Percentiles rank a stretch among this genome's conserved stretches.
Evolutionary conservation across 148 eudicot species (phyloP).

Genomic region (Persicaria maculosa): DNA sequence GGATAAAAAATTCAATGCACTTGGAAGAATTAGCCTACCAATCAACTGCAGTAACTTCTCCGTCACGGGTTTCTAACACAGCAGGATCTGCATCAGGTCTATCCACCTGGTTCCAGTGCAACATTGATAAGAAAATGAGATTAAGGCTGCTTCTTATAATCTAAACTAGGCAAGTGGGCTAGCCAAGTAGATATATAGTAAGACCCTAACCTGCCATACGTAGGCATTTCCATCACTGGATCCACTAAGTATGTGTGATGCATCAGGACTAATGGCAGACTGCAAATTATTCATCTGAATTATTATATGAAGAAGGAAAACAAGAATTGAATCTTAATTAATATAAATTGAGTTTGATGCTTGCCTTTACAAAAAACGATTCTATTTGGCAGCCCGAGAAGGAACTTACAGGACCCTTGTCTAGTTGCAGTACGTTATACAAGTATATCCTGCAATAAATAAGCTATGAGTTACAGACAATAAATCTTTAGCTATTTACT

Average conservation of each 20-base stretch:
- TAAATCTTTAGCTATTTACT: too few species aligned
- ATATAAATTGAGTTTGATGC: not conserved
- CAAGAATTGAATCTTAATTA: not conserved
- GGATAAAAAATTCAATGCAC: not conserved
- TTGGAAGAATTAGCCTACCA: constrained; percentile 38
- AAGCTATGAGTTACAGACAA: not conserved
- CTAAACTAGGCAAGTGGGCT: not conserved
- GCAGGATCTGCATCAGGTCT: constrained; percentile 59
- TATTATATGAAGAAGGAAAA: constrained; percentile 6
- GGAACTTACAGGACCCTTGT: constrained; percentile 74
- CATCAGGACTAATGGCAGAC: constrained; percentile 90
- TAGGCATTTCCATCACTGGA: constrained; percentile 88
- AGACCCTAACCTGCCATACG: constrained; percentile 71
- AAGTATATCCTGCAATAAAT: constrained; percentile 60
- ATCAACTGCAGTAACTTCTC: constrained; percentile 86
- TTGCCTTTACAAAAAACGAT: constrained; percentile 81
- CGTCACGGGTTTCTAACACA: constrained; percentile 57
- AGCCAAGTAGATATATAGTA: not conserved
- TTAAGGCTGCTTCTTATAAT: not conserved
- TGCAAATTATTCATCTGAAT: constrained; percentile 28
- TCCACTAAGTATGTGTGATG: constrained; percentile 76
- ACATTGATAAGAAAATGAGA: not conserved
- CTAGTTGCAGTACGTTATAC: constrained; percentile 75
- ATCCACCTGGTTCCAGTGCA: constrained; percentile 41
- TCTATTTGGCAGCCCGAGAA: constrained; percentile 67